Percentiles rank a stretch among this genome's conserved stretches.
Evolutionary conservation across 2,329 filamentous ascomycete species (phyloP).

Genomic region (Pezicula carpinea): DNA sequence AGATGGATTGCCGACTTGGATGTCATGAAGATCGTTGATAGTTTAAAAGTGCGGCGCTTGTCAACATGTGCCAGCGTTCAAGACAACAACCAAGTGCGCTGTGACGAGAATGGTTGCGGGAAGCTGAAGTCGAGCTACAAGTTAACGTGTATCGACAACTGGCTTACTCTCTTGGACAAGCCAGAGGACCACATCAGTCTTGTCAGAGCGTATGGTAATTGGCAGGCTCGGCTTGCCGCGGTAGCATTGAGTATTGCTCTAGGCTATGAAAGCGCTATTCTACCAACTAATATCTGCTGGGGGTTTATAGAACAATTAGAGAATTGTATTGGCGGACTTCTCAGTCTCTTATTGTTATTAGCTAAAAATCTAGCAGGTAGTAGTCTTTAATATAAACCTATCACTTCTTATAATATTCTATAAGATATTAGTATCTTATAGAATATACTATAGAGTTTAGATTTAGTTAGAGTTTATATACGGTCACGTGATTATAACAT

Average conservation of each 20-base stretch:
- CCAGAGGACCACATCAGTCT: not conserved
- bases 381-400: no score
- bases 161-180: conserved; percentile 6
- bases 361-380: no score
- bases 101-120: not conserved
- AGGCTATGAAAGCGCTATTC: not conserved
- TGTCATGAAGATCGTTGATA: conserved; percentile 1
- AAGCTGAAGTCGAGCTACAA: not conserved
- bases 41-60: not conserved
- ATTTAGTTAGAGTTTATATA: no score
- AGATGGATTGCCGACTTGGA: conserved; percentile 18
- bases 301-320: not conserved
- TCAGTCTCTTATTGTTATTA: not conserved
- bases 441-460: no score
- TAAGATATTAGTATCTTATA: no score
- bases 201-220: conserved; percentile 5
- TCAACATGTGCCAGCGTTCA: not conserved
- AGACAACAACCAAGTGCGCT: not conserved
- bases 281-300: conserved; percentile 4
- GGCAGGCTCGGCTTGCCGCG: conserved; percentile 6
- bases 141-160: conserved; percentile 5
- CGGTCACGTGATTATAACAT: no score
- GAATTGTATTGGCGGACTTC: not conserved
- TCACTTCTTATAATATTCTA: no score
- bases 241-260: conserved; percentile 14